Conservation (phyloP, 2,329 filamentous ascomycete species). For the Neonectria punicea region DNA sequence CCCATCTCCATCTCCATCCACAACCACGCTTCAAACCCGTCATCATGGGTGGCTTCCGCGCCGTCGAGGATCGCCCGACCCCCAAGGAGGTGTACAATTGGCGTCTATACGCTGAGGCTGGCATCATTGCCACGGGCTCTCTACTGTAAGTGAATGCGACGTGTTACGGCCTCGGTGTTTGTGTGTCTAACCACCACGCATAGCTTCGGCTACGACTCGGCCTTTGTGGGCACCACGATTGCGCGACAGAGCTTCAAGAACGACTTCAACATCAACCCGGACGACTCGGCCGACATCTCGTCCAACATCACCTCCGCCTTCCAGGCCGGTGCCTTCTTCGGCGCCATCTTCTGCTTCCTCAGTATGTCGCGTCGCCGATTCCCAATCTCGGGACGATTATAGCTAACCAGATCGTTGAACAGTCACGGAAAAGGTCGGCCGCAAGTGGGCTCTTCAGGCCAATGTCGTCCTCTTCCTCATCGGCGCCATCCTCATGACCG, state of each 20-base stretch:
- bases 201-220: slow-evolving; percentile 64
- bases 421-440: slow-evolving; percentile 60
- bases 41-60: slow-evolving; percentile 54
- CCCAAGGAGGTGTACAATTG: slow-evolving; percentile 66
- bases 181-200: background rate
- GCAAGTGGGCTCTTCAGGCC: slow-evolving; percentile 61
- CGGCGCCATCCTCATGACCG: slow-evolving; percentile 57
- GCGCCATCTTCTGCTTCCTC: slow-evolving; percentile 60
- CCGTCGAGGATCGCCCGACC: slow-evolving; percentile 65
- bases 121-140: slow-evolving; percentile 61
- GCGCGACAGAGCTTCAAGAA: slow-evolving; percentile 58
- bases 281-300: slow-evolving; percentile 46
- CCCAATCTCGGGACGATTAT: no score
- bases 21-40: background rate
- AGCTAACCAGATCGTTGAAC: background rate
- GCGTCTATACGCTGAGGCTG: slow-evolving; percentile 58
- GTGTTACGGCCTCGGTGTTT: background rate
- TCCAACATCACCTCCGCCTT: slow-evolving; percentile 59
- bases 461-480: slow-evolving; percentile 57
- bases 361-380: slow-evolving; percentile 32
- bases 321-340: slow-evolving; percentile 64
- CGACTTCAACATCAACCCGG: slow-evolving; percentile 49
- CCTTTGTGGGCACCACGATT: slow-evolving; percentile 66
- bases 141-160: slow-evolving; percentile 47
- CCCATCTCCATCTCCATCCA: background rate